Percentiles rank a stretch among this genome's conserved stretches.
Conservation (phyloP, 2,329 filamentous ascomycete species). For the Paraphaeosphaeria minitans region DNA sequence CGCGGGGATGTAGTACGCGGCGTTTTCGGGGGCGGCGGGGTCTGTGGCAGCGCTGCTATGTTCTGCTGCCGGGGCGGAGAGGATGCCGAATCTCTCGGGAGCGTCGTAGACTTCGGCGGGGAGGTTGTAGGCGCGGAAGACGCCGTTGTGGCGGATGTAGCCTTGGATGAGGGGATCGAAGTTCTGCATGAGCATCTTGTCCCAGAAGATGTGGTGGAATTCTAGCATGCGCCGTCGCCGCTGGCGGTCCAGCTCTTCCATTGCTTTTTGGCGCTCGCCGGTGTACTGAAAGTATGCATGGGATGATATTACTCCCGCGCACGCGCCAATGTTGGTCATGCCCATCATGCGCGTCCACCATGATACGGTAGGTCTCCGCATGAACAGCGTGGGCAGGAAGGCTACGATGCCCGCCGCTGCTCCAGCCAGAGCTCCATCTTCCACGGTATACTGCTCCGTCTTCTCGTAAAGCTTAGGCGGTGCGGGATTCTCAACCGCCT, state of each 20-base stretch:
- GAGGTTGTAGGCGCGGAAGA: constrained; percentile 31
- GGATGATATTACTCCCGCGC: constrained; percentile 26
- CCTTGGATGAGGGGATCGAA: constrained; percentile 31
- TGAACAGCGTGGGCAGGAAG: constrained; percentile 27
- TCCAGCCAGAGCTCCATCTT: constrained; percentile 34
- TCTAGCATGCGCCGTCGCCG: constrained; percentile 26
- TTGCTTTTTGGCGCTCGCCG: constrained; percentile 33
- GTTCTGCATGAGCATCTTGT: constrained; percentile 30
- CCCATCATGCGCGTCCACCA: constrained; percentile 31
- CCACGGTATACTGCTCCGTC: constrained; percentile 30
- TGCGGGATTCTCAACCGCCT: constrained; percentile 15
- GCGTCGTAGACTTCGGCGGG: constrained; percentile 23
- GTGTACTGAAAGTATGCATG: constrained; percentile 36
- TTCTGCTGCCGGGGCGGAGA: not conserved
- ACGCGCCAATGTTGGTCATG: constrained; percentile 33
- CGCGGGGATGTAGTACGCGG: constrained; percentile 25
- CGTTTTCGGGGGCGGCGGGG: constrained; percentile 4
- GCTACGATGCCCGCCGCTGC: constrained; percentile 30
- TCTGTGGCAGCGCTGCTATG: not conserved
- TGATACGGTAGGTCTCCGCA: constrained; percentile 26
- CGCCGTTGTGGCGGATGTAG: constrained; percentile 33
- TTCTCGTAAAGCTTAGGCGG: constrained; percentile 32
- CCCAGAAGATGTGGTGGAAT: constrained; percentile 33
- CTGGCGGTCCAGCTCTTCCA: constrained; percentile 21
- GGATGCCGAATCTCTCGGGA: constrained; percentile 16